These are phyloP conservation scores for Neurospora sp. DNA, from an alignment of 2,329 filamentous ascomycete genomes.

Conservation along the genomic window DNA sequence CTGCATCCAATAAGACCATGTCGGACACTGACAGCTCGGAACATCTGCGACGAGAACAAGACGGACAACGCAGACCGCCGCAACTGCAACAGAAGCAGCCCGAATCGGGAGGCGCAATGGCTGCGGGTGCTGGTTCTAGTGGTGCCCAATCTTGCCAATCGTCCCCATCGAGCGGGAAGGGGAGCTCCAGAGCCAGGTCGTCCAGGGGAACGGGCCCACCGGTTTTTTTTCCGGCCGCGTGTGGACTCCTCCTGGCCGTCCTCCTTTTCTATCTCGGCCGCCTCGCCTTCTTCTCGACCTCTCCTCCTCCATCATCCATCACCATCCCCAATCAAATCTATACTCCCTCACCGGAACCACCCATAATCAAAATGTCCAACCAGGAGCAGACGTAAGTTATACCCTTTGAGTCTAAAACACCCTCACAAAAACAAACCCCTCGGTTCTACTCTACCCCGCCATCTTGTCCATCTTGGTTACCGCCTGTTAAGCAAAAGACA, in stretches of 20 bases:
- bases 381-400: constrained; percentile 74
- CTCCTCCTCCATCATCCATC: constrained; percentile 2
- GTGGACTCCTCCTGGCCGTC: constrained; percentile 8
- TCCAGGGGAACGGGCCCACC: constrained; percentile 1
- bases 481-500: not conserved
- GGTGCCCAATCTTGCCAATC: not conserved
- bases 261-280: constrained; percentile 10
- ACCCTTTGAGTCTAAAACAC: not conserved
- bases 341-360: constrained; percentile 14
- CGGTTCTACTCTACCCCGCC: constrained; percentile 14
- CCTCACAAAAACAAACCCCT: constrained; percentile 7
- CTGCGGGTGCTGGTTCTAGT: not conserved
- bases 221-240: constrained; percentile 5
- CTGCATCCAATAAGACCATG: not conserved
- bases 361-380: constrained; percentile 52
- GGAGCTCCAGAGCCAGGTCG: not conserved
- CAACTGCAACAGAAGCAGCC: not conserved
- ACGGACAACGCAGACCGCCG: not conserved
- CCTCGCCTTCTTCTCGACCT: constrained; percentile 5
- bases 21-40: not conserved
- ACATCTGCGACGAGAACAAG: not conserved
- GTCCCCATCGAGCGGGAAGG: not conserved
- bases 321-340: constrained; percentile 12
- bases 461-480: constrained; percentile 1
- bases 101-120: not conserved